Evolutionary conservation across 108 stramenopile genomes (phyloP).

Genomic region (Discostella stelligeroides): DNA sequence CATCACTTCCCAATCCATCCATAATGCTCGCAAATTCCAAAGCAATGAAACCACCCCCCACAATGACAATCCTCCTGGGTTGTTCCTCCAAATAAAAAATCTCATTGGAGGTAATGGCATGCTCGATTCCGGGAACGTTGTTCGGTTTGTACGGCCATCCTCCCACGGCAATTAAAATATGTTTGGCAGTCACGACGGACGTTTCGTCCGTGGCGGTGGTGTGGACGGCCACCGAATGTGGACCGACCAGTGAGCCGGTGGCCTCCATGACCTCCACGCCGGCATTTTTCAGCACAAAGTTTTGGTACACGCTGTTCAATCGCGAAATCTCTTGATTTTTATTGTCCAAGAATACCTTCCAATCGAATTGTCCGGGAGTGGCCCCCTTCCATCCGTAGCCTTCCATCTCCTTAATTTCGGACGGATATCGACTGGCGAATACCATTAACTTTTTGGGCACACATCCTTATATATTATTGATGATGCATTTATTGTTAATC

Average conservation of each 20-base stretch:
- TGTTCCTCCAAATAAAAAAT: constrained; percentile 86
- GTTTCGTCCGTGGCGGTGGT: constrained; percentile 36
- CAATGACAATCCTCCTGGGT: constrained; percentile 80
- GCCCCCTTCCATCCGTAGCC: constrained; percentile 75
- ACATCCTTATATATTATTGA: constrained; percentile 31
- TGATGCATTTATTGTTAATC: no score
- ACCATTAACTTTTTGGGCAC: constrained; percentile 71
- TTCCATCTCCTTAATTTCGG: constrained; percentile 53
- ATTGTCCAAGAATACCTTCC: constrained; percentile 63
- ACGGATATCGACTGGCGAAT: constrained; percentile 66
- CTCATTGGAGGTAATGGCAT: constrained; percentile 82
- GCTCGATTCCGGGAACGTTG: constrained; percentile 79
- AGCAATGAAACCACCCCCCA: constrained; percentile 94
- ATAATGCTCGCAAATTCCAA: constrained; percentile 90
- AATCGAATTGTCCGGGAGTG: constrained; percentile 55
- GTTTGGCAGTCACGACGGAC: constrained; percentile 62
- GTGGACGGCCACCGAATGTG: constrained; percentile 27
- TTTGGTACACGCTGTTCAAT: constrained; percentile 68
- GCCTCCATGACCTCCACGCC: constrained; percentile 57
- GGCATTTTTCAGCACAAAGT: constrained; percentile 50
- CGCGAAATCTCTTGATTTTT: constrained; percentile 67
- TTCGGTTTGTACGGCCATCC: constrained; percentile 76
- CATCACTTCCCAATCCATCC: constrained; percentile 84
- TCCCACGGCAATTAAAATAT: constrained; percentile 85
- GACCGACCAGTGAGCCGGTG: constrained; percentile 22